Base-by-base conservation (phyloP, 2,329 filamentous ascomycete species). In the Xylariaceae sp. region DNA sequence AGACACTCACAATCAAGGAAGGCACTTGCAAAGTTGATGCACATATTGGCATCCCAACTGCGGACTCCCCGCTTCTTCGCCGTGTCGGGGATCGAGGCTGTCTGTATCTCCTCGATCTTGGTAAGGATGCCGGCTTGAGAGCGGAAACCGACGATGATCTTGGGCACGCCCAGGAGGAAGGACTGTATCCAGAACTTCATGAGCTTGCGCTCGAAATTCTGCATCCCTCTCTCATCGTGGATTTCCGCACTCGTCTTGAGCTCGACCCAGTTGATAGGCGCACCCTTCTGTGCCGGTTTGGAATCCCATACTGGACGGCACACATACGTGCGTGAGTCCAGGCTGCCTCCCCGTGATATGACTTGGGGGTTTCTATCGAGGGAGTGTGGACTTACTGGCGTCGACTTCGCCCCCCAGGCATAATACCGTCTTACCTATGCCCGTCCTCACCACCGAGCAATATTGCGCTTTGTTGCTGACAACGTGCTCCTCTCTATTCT, bases 181-280 rank as follows among this genome's bases (percentile, higher is more conserved):
- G 86, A 94, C 62, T 97, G 92, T 11, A 90, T 87, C 92, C 92
- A 98, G 65, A 90, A 95, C 56, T 94, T 94, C 63, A 94, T 76
- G 38, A 97, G 73, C 60, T 97, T 97, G 34, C 85, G 78, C 63
- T 96, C 86, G 59, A 90, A 95, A 47, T 80, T 83, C 14, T 82
- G 64, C 56, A 79, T 71, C 54, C 92, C 85, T 32, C 78, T 73
- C 2, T 81, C 73, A 44, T 75, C 75, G 36, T 71, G 70, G 34
- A 90, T 81, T 48, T 84, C 80, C 28, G 77, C 81, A n/a, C 80
- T 78, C 1, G 92, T 98, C 61, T 98, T 98, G 41, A 98, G 74
- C 63, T 98, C 92, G 21, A 97, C 83, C 85, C 89, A 98, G 54
- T 90, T 87, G 48, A 88, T 83, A 0, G 84, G 78, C n/a, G 71